These are phyloP conservation scores for Odontarrhena argentea DNA, from an alignment of 345 rosid genomes.

Conservation along the genomic window DNA sequence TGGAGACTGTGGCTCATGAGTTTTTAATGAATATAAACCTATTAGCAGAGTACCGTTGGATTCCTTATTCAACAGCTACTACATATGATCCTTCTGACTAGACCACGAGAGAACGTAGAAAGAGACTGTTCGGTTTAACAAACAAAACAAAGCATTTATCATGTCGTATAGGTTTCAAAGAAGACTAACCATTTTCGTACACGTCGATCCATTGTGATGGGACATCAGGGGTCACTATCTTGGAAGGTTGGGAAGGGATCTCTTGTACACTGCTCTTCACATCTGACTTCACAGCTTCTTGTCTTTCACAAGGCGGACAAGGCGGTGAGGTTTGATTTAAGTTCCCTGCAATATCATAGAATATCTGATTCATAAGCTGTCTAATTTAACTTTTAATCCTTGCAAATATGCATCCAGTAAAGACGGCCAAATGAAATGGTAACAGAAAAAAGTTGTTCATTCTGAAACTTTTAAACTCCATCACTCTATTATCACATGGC, in stretches of 20 bases:
- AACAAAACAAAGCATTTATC: constrained; percentile 1
- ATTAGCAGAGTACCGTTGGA: not conserved
- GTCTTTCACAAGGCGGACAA: constrained; percentile 28
- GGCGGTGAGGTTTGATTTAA: not conserved
- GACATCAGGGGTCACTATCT: constrained; percentile 35
- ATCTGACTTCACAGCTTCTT: constrained; percentile 20
- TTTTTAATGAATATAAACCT: constrained; percentile 6
- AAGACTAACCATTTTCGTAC: constrained; percentile 35
- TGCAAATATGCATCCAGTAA: not conserved
- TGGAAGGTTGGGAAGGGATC: constrained; percentile 25
- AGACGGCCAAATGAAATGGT: not conserved
- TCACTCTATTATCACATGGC: not conserved
- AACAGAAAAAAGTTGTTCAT: not conserved
- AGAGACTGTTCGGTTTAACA: not conserved
- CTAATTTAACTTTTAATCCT: not conserved
- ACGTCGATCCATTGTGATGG: constrained; percentile 33
- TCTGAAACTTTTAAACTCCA: not conserved
- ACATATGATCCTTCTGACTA: constrained; percentile 7
- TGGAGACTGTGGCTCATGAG: constrained; percentile 16
- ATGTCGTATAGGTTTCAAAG: not conserved
- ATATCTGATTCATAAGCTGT: constrained; percentile 6
- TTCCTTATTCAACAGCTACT: not conserved
- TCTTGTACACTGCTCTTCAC: constrained; percentile 19
- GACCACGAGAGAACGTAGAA: not conserved
- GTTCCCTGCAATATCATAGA: constrained; percentile 26